Conservation (phyloP, 192 early-diverging fungal species). For the Cetraspora pellucida region DNA sequence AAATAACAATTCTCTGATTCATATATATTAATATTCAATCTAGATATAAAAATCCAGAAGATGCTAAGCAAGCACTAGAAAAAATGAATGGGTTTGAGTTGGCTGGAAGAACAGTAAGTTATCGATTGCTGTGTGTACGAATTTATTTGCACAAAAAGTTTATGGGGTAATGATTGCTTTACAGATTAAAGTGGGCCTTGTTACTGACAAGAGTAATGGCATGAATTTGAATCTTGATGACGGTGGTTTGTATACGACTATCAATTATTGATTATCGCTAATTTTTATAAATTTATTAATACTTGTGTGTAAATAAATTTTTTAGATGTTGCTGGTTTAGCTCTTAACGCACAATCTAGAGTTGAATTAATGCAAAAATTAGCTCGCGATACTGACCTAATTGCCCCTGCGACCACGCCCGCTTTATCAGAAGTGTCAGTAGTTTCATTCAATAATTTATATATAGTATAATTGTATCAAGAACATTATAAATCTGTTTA, state of each 20-base stretch:
- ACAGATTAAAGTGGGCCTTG: constrained; percentile 76
- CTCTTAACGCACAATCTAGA: constrained; percentile 69
- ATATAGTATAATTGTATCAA: neutral
- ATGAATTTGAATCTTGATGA: constrained; percentile 51
- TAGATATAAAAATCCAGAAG: constrained; percentile 64
- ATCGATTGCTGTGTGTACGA: neutral
- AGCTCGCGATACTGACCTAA: constrained; percentile 54
- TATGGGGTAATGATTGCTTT: constrained; percentile 9
- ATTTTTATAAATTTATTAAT: neutral
- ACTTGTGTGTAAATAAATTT: neutral
- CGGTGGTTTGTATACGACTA: constrained; percentile 44
- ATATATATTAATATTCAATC: constrained; percentile 27
- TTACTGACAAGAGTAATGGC: constrained; percentile 63
- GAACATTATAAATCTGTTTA: neutral
- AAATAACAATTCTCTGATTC: neutral
- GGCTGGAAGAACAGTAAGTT: constrained; percentile 66
- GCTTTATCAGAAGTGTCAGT: constrained; percentile 34
- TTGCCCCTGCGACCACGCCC: constrained; percentile 41
- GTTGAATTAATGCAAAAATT: constrained; percentile 84
- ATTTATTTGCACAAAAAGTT: neutral
- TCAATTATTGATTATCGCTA: too few species aligned
- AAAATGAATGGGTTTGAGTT: constrained; percentile 85
- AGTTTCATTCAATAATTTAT: neutral
- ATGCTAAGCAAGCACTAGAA: constrained; percentile 78
- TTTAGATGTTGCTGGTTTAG: constrained; percentile 61